Percentiles rank a stretch among this genome's conserved stretches.
Evolutionary conservation across 1,284 basidiomycete species (phyloP).

Genomic region (Tilletia caries): DNA sequence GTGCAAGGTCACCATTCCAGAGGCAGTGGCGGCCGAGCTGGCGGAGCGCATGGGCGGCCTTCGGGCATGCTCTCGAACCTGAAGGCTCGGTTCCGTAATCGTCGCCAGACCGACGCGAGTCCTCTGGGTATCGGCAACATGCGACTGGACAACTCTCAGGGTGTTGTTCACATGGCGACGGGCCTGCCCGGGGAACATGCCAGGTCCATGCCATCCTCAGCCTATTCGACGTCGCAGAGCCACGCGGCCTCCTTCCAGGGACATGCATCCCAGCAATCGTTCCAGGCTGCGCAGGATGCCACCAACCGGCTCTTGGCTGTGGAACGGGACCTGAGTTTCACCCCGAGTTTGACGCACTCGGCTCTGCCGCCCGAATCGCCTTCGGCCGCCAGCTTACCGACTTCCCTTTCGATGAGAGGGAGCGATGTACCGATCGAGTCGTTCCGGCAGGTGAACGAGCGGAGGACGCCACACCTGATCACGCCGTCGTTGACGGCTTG

Average conservation of each 20-base stretch:
- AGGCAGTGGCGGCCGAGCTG: not conserved
- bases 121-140: not conserved
- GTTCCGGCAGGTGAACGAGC: not conserved
- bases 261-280: not conserved
- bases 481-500: not conserved
- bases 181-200: not conserved
- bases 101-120: not conserved
- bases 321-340: not conserved
- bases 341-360: not conserved
- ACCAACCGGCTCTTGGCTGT: not conserved
- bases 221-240: not conserved
- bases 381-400: not conserved
- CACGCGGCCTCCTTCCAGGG: not conserved
- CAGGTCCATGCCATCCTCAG: not conserved
- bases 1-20: not conserved
- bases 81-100: not conserved
- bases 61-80: not conserved
- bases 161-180: not conserved
- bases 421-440: no score
- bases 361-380: not conserved
- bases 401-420: no score
- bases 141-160: constrained; percentile 4
- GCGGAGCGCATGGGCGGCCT: not conserved
- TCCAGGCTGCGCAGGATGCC: constrained; percentile 5
- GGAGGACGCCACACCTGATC: not conserved